Conservation (phyloP, 305 asterid species). For the Fraxinus greggii region DNA sequence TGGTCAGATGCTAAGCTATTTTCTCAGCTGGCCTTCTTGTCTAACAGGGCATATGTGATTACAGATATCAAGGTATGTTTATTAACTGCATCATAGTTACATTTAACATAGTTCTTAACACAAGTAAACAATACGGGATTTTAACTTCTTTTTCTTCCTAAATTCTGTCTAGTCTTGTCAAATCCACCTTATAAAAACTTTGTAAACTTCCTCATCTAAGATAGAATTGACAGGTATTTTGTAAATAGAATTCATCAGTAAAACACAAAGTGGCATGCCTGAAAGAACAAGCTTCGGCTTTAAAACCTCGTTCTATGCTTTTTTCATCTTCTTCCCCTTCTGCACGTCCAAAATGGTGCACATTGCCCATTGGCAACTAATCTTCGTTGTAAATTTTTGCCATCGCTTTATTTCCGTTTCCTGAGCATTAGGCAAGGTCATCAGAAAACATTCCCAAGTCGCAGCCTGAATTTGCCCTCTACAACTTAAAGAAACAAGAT, state of each 20-base stretch:
- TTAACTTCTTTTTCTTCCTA: background rate
- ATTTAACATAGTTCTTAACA: background rate
- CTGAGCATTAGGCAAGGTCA: background rate
- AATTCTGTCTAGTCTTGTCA: background rate
- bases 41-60: slow-evolving; percentile 82
- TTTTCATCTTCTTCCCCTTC: background rate
- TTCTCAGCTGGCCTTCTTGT: slow-evolving; percentile 71
- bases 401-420: background rate
- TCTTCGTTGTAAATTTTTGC: background rate
- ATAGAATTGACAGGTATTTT: background rate
- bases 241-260: background rate
- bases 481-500: background rate
- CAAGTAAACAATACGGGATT: background rate
- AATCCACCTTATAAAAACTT: background rate
- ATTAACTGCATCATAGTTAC: background rate
- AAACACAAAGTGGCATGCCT: background rate
- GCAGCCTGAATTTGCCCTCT: background rate
- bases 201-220: background rate
- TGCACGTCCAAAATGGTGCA: background rate
- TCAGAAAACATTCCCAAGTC: background rate
- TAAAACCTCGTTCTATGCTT: background rate
- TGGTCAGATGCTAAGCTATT: slow-evolving; percentile 72
- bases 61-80: slow-evolving; percentile 64
- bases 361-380: background rate
- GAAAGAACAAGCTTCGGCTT: background rate